Percentiles rank a stretch among this genome's conserved stretches.
These are phyloP conservation scores for Quercus aquifolioides DNA, from an alignment of 306 rosid genomes.

Conservation along the genomic window DNA sequence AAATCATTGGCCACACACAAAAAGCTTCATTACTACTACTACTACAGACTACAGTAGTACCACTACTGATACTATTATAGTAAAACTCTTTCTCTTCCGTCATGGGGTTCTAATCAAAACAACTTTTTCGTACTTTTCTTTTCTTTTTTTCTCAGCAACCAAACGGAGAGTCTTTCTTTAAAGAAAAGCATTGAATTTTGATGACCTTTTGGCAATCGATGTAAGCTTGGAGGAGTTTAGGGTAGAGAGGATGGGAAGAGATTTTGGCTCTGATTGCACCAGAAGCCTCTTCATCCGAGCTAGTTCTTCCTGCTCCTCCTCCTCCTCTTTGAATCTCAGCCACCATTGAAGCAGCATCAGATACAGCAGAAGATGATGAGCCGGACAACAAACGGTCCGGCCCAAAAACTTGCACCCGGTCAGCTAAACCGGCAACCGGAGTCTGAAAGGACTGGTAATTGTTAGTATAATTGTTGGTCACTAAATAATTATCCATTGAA, in stretches of 20 bases:
- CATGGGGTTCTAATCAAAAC: background rate
- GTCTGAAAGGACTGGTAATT: slow-evolving; percentile 13
- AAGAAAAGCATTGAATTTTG: background rate
- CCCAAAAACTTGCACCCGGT: slow-evolving; percentile 21
- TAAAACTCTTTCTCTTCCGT: background rate
- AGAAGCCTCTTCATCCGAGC: slow-evolving; percentile 27
- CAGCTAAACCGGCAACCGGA: slow-evolving; percentile 1
- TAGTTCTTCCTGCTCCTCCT: background rate
- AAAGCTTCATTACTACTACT: background rate
- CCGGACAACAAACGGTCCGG: slow-evolving; percentile 27
- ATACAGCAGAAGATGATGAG: slow-evolving; percentile 24
- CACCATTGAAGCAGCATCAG: slow-evolving; percentile 28
- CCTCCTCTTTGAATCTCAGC: slow-evolving; percentile 22
- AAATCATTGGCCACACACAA: background rate
- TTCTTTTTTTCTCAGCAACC: slow-evolving; percentile 15
- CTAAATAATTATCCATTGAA: slow-evolving; percentile 5
- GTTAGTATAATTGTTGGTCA: background rate
- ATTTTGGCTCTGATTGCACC: slow-evolving; percentile 41
- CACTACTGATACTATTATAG: background rate
- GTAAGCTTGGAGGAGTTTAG: slow-evolving; percentile 58
- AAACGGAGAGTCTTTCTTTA: background rate
- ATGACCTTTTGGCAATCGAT: slow-evolving; percentile 76
- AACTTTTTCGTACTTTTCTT: background rate
- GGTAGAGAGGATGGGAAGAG: slow-evolving; percentile 75
- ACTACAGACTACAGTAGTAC: no score